phyloP scores from a whole-genome alignment of 2,329 filamentous ascomycete species.

The Aspergillus udagawae region DNA sequence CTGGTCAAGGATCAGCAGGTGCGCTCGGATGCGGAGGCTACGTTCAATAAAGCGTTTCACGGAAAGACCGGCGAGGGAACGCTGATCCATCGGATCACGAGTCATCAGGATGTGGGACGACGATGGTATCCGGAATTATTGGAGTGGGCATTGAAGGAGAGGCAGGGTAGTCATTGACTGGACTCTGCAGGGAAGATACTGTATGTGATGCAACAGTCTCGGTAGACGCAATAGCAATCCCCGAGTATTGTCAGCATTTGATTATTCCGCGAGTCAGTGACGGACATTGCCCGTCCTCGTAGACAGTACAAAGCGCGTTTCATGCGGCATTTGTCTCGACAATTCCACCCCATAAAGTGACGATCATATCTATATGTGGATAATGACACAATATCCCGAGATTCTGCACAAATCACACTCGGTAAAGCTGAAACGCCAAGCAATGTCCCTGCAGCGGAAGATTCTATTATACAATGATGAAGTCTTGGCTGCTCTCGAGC shows the following conservation, averaged over 20 bases:
- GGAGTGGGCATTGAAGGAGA: constrained; percentile 24
- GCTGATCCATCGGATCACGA: constrained; percentile 33
- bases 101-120: constrained; percentile 34
- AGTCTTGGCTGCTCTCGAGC: neutral
- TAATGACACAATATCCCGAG: neutral
- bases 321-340: neutral
- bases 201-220: too few relatives aligned
- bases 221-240: too few relatives aligned
- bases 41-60: constrained; percentile 31
- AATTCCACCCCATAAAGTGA: neutral
- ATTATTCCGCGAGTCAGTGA: too few relatives aligned
- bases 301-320: neutral
- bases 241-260: too few relatives aligned
- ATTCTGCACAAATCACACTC: neutral
- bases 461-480: neutral
- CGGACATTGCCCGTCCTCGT: too few relatives aligned
- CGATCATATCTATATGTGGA: neutral
- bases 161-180: neutral
- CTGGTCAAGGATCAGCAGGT: constrained; percentile 29
- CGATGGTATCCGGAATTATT: constrained; percentile 36
- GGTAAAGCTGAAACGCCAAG: neutral
- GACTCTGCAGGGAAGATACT: too few relatives aligned
- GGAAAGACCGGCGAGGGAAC: constrained; percentile 32
- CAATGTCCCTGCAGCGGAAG: neutral
- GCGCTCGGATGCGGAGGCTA: constrained; percentile 34